phyloP scores from a whole-genome alignment of 164 flowering plant species.

The Magnolia kwangsiensis region DNA sequence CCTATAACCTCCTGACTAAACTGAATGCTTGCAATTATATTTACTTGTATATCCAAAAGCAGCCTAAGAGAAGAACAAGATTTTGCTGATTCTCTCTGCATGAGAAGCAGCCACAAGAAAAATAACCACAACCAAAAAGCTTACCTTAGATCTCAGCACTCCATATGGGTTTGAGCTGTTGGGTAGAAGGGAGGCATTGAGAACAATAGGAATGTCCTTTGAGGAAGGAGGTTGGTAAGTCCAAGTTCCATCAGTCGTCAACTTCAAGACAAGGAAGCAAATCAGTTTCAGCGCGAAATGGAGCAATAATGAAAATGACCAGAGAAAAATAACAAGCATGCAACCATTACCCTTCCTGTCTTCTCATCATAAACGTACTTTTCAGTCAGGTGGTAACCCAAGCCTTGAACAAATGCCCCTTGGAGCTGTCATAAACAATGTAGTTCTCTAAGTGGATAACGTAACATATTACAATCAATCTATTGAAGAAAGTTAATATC shows the following conservation, averaged over 20 bases:
- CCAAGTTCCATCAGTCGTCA: conserved; percentile 6
- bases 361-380: conserved; percentile 1
- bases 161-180: conserved; percentile 11
- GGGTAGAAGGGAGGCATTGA: conserved; percentile 12
- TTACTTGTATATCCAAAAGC: neutral
- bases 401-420: conserved; percentile 11
- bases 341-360: conserved; percentile 4
- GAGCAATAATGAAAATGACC: neutral
- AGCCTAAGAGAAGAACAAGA: neutral
- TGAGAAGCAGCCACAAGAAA: neutral
- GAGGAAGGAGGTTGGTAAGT: conserved; percentile 11
- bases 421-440: conserved; percentile 4
- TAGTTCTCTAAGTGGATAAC: no score
- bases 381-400: conserved; percentile 10
- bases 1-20: no score
- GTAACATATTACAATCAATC: neutral
- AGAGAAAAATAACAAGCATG: neutral
- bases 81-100: neutral
- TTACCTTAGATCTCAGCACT: conserved; percentile 11
- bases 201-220: conserved; percentile 8
- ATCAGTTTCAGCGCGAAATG: neutral
- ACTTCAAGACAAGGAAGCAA: conserved; percentile 6
- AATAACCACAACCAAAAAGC: neutral
- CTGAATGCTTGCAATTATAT: no score
- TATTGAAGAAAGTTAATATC: neutral